Evolutionary conservation across 139 green algal genomes (phyloP).

Genomic region (Chlorella sp.): DNA sequence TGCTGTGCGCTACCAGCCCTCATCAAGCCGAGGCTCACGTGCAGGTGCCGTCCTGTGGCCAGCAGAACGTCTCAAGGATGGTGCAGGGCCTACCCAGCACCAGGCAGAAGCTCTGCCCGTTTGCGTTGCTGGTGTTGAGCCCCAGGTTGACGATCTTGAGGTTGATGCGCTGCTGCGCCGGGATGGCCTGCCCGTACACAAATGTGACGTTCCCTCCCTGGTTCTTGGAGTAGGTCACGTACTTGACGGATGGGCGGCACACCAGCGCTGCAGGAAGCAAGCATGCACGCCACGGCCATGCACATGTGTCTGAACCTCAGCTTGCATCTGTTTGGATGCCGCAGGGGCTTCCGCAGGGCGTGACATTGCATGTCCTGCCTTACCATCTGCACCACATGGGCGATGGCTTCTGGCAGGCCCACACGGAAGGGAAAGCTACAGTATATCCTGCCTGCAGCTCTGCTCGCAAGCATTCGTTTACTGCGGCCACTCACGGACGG

Average conservation of each 20-base stretch:
- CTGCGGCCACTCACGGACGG: neutral
- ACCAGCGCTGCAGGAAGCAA: neutral
- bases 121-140: neutral
- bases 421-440: neutral
- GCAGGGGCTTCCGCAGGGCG: too few species aligned
- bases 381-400: too few species aligned
- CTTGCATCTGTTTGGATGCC: neutral
- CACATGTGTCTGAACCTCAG: neutral
- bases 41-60: neutral
- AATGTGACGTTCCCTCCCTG: neutral
- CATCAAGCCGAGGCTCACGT: neutral
- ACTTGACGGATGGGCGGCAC: neutral
- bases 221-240: neutral
- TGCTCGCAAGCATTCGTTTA: neutral
- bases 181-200: neutral
- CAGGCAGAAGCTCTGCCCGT: neutral
- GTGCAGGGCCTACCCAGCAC: neutral
- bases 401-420: neutral
- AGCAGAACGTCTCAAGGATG: conserved; percentile 1
- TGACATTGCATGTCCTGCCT: too few species aligned
- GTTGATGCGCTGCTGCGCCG: neutral
- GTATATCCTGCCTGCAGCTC: neutral
- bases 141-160: neutral
- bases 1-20: too few species aligned
- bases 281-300: neutral